A percentile compares a stretch with the other conserved stretches of the same genome.
These are phyloP conservation scores for Houttuynia cordata DNA, from an alignment of 164 flowering plant genomes.

Conservation along the genomic window DNA sequence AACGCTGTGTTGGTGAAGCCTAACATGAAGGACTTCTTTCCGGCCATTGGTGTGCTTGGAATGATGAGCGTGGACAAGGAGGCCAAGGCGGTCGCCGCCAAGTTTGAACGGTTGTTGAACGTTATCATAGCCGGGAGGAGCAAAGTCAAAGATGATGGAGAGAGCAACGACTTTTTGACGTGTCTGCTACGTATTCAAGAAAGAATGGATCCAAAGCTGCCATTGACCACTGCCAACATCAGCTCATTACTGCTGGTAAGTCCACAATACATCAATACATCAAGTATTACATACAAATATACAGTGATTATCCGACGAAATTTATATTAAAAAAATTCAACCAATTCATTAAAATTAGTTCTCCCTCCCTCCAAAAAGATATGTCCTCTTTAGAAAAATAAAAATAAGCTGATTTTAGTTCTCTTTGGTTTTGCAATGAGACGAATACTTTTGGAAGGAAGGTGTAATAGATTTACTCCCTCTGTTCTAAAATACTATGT, in stretches of 20 bases:
- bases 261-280: background rate
- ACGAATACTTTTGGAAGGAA: too few relatives aligned
- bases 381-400: too few relatives aligned
- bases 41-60: conserved; percentile 31
- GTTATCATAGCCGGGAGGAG: conserved; percentile 13
- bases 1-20: conserved; percentile 22
- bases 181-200: conserved; percentile 27
- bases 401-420: too few relatives aligned
- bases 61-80: conserved; percentile 29
- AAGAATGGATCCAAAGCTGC: background rate
- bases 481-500: too few relatives aligned
- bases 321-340: too few relatives aligned
- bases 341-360: too few relatives aligned
- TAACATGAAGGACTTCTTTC: conserved; percentile 37
- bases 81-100: conserved; percentile 8
- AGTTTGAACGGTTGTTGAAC: conserved; percentile 23
- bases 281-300: too few relatives aligned
- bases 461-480: too few relatives aligned
- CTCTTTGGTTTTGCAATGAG: too few relatives aligned
- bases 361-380: too few relatives aligned
- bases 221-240: background rate
- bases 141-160: conserved; percentile 16
- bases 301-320: too few relatives aligned
- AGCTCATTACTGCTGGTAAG: background rate
- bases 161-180: conserved; percentile 16